Evolutionary conservation across 2,329 filamentous ascomycete species (phyloP), one percentile per base, ranked within the genome.

Genomic region (Pseudogymnoascus sp.): DNA sequence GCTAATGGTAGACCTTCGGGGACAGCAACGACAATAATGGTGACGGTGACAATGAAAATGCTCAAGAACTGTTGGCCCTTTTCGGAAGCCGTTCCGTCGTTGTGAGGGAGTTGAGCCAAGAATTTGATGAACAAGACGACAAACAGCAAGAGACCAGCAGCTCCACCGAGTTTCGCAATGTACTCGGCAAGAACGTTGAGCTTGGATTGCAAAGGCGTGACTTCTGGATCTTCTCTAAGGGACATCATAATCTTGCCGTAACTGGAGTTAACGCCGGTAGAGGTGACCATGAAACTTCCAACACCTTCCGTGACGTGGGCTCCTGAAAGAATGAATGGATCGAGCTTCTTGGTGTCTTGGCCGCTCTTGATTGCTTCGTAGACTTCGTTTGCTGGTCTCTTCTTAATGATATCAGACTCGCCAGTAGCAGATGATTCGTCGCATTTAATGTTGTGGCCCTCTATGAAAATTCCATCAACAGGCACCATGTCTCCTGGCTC

Each of bases 261-360:
- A 33, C 84, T 89, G 0, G 89, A 90, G 73, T 93, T 83, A 37
- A 88, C 81, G 66, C 90, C 90, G 16, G 88, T 86, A 4, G 89
- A 84, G 1, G 89, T 91, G 62, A 92, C 89, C 62, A 93, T 73
- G 74, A 91, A 93, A 3, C 84, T 86, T 8, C 90, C 90, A 6
- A 91, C 81, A 62, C 90, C 90, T 70, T 91, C 88, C 0, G 86
- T 85, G 10, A 93, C 86, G 68, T 91, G 91, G 2, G 88, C 88
- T 53, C 90, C 90, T 22, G 89, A 93, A 3, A 93, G 79, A 65
- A 93, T 91, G 74, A 93, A 93, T 0, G 90, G 90, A 68, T 93
- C 90, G 65, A 89, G 77, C 70, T 89, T 89, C 66, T 81, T 81
- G 35, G 88, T 75, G 14, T 79, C 79, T 64, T 84, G 79, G 59